Evolutionary conservation across 2,329 filamentous ascomycete species (phyloP), one percentile per base, ranked within the genome.

Genomic region (Pseudogymnoascus sp.): DNA sequence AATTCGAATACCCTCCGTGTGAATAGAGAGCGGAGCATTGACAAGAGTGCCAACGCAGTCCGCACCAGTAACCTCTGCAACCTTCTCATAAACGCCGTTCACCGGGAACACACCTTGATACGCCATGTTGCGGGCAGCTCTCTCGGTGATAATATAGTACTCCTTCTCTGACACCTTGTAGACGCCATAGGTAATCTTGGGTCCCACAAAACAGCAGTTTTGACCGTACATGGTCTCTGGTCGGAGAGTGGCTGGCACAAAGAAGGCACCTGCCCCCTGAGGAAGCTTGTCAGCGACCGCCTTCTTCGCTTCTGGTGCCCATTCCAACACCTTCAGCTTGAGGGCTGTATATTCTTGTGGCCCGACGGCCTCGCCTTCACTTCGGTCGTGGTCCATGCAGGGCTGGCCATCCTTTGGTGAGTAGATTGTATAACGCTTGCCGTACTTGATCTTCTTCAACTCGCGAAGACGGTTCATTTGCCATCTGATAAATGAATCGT

Each of bases 171-270:
- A 84, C 63, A 86, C 84, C 75, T 91, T 90, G 82, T 91, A 97
- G 66, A 99, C 78, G 60, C 93, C 93, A 72, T 99, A 99, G 50
- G 82, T 85, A 71, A 97, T 89, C 73, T 89, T 90, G 8, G 94
- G 93, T 3, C 92, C 91, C 59, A 99, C 91, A 70, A 97, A 99
- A 75, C 92, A 96, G 78, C 91, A 95, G 3, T 87, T 95, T 77
- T 97, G 94, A 42, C 95, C 95, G 74, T 97, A 99, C 93, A 99
- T 97, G 37, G 94, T 99, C 80, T 99, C 94, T 2, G 94, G 91
- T 66, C 94, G 84, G 66, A 99, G 83, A 63, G 94, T 97, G 14
- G 94, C 94, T 11, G 94, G 90, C 11, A 97, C 85, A 71, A 97
- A 89, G 79, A 88, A 97, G 63, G 97, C 88, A 66, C 89, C 89